Percentiles rank a stretch among this genome's conserved stretches.
Evolutionary conservation across 2,329 filamentous ascomycete species (phyloP).

Genomic region (Fusarium sp.): DNA sequence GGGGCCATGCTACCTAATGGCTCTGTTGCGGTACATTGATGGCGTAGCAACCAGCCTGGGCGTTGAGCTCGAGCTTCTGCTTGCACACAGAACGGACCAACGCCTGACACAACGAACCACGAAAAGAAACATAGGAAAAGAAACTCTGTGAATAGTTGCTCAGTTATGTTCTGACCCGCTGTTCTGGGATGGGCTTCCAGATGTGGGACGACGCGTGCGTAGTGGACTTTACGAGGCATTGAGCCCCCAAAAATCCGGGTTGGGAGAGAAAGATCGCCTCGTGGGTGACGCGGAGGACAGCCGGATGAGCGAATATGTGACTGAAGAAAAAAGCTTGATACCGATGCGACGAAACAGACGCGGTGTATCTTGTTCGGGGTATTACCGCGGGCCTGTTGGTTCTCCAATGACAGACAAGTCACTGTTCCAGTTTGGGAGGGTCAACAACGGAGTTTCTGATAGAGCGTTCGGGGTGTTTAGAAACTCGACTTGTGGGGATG

Average conservation of each 20-base stretch:
- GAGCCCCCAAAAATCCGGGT: constrained; percentile 22
- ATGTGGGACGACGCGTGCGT: constrained; percentile 34
- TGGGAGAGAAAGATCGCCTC: constrained; percentile 18
- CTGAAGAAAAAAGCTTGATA: constrained; percentile 33
- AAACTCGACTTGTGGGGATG: not conserved
- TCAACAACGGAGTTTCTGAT: constrained; percentile 18
- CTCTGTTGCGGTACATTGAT: constrained; percentile 41
- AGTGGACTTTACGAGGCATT: constrained; percentile 19
- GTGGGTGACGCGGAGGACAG: constrained; percentile 28
- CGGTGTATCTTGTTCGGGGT: constrained; percentile 32
- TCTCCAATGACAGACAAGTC: constrained; percentile 32
- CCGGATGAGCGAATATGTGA: constrained; percentile 32
- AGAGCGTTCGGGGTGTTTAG: not conserved
- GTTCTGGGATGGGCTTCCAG: constrained; percentile 22
- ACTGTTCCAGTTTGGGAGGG: constrained; percentile 35
- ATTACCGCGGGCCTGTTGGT: constrained; percentile 38
- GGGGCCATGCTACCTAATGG: constrained; percentile 20
- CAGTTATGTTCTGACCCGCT: constrained; percentile 34
- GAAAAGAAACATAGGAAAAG: constrained; percentile 16
- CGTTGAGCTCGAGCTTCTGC: constrained; percentile 27
- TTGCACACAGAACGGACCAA: constrained; percentile 9
- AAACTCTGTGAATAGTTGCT: constrained; percentile 18
- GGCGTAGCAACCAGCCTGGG: constrained; percentile 41
- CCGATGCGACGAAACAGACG: constrained; percentile 42
- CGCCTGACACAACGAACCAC: constrained; percentile 7